phyloP scores from a whole-genome alignment of 2,329 filamentous ascomycete genomes.

The Trichoderma lentiforme region DNA sequence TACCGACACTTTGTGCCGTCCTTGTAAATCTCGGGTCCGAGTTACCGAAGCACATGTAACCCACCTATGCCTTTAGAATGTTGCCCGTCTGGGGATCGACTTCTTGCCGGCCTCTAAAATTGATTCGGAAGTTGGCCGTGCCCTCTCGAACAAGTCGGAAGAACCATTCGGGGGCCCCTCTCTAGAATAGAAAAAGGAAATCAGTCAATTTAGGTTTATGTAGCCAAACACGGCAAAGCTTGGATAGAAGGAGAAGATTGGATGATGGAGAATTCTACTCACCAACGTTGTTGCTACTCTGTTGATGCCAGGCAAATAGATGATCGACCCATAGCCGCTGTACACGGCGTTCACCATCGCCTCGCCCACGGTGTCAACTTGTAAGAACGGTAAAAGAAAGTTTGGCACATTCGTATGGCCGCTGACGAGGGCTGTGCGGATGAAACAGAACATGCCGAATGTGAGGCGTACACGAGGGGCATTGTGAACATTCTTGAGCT shows the following conservation, averaged over 20 bases:
- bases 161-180: constrained; percentile 23
- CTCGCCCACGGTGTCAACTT: constrained; percentile 34
- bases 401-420: constrained; percentile 26
- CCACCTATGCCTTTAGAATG: constrained; percentile 2
- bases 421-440: constrained; percentile 31
- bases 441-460: constrained; percentile 31
- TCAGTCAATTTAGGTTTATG: neutral
- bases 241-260: neutral
- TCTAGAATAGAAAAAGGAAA: constrained; percentile 5
- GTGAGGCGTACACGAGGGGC: constrained; percentile 30
- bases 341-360: constrained; percentile 29
- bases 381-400: constrained; percentile 32
- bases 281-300: constrained; percentile 28
- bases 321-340: constrained; percentile 30
- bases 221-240: neutral
- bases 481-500: constrained; percentile 30
- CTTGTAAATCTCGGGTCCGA: neutral
- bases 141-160: constrained; percentile 20
- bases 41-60: neutral
- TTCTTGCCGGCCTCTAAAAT: constrained; percentile 12
- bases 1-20: neutral
- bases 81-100: constrained; percentile 7
- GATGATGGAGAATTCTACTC: constrained; percentile 8
- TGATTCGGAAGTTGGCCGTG: constrained; percentile 12
- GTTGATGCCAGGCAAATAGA: constrained; percentile 31